Evolutionary conservation across 768 basidiomycete genomes (phyloP).

Genomic region (Lentinula aciculospora): DNA sequence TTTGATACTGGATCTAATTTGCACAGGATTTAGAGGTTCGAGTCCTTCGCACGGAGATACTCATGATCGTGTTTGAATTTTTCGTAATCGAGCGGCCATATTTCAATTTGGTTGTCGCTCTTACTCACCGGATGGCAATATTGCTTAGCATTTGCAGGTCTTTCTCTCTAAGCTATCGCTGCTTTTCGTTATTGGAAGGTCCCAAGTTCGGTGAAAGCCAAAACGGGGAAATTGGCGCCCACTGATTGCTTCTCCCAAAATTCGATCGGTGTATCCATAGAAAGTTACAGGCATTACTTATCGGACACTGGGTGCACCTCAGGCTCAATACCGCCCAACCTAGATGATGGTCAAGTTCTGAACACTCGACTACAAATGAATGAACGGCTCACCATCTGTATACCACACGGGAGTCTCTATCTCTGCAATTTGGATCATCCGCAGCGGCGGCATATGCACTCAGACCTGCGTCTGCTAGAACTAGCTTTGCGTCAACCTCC

Average conservation of each 20-base stretch:
- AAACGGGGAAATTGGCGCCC: not conserved
- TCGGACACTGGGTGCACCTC: not conserved
- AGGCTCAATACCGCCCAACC: conserved; percentile 29
- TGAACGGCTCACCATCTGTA: conserved; percentile 29
- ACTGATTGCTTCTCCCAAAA: too few relatives aligned
- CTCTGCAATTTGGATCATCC: conserved; percentile 31
- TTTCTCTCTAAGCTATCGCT: too few relatives aligned
- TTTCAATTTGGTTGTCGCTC: not conserved
- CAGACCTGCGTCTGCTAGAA: conserved; percentile 32
- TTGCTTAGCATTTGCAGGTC: not conserved
- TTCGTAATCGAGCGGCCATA: not conserved
- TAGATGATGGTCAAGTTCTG: not conserved
- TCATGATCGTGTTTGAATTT: not conserved
- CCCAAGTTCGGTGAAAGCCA: too few relatives aligned
- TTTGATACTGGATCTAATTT: not conserved
- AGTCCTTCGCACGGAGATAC: not conserved
- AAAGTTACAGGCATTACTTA: not conserved
- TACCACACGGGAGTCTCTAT: conserved; percentile 33
- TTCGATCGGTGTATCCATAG: not conserved
- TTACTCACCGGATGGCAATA: not conserved
- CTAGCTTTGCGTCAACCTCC: conserved; percentile 30
- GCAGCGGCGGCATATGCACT: conserved; percentile 32
- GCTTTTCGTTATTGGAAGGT: too few relatives aligned
- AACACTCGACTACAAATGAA: not conserved
- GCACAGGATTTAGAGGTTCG: not conserved